Evolutionary conservation across 192 early-diverging fungal species (phyloP), one percentile per base, ranked within the genome.

Genomic region (Coemansia sp.): DNA sequence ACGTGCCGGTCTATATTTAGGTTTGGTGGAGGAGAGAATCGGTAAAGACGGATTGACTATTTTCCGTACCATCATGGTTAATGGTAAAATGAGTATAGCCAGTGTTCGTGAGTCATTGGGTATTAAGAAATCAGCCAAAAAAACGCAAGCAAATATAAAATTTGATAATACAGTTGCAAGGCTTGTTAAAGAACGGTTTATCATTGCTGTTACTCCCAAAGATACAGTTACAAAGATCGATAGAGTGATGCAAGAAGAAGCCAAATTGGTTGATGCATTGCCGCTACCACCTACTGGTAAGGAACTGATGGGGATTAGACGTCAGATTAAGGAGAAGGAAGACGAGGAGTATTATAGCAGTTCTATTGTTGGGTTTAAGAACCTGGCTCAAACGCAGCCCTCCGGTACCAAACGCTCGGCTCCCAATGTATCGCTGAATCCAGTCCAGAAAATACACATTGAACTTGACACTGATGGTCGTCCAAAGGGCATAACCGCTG

Each of bases 181-280:
- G 38, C 82, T 92, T 64, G 86, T 87, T 60, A 80, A 83, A 61
- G 84, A 87, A 67, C 79, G 87, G 52, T 89, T 84, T 34, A 72
- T 92, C 12, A 76, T 72, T 10, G 86, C 89, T 0, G 87, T 90
- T 6, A 59, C 72, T 34, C 72, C 86, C 22, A 75, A 69, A 36
- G 89, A 92, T 66, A 84, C 83, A 14, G 66, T 86, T 36, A 87
- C 89, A 5, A 85, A 75, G 33, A 60, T 73, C 20, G 91, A 92
- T 59, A 81, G 83, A 32, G 64, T 72, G n/a, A 85, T 90, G 68
- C 85, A 81, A 54, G 87, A 81, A 18, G 89, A 91, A 61, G 84
- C 83, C 17, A 63, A 67, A 16, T 85, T 87, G 63, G 67, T 82
- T 1, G 85, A 85, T 31, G 87, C 87, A 59, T 69, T 87, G 68